Conservation (phyloP, 805 yeast genomes). For the Candida oleophila region DNA sequence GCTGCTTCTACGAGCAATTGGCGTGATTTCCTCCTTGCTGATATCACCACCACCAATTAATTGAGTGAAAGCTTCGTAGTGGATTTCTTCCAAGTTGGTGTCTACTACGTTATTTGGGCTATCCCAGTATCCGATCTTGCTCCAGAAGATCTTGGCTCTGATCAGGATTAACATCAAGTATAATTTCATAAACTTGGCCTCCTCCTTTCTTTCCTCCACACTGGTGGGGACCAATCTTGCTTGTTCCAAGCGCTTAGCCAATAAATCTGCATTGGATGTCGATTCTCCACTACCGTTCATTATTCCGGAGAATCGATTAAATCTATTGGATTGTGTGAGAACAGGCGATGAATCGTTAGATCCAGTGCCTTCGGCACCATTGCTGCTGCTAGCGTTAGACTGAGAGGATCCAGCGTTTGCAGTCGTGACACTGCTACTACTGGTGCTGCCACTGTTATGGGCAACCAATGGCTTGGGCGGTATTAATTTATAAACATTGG, state of each 20-base stretch:
- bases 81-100: conserved; percentile 24
- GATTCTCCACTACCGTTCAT: conserved; percentile 22
- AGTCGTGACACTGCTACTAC: neutral
- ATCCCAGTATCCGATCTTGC: conserved; percentile 80
- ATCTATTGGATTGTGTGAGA: conserved; percentile 1
- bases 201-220: conserved; percentile 23
- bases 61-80: conserved; percentile 17
- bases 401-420: neutral
- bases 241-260: neutral
- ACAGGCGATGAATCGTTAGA: conserved; percentile 1
- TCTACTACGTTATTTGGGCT: conserved; percentile 35
- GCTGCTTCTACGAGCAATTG: neutral
- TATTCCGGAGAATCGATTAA: conserved; percentile 1
- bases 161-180: conserved; percentile 57
- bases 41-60: conserved; percentile 7
- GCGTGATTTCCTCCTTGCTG: neutral
- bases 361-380: neutral
- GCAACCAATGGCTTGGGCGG: conserved; percentile 7
- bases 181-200: conserved; percentile 36
- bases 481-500: conserved; percentile 57
- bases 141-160: conserved; percentile 77
- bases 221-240: neutral
- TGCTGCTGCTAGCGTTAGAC: neutral
- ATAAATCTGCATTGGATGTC: conserved; percentile 4
- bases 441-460: neutral